Conservation (phyloP, 2,329 filamentous ascomycete species). For the Fusarium marasasianum region DNA sequence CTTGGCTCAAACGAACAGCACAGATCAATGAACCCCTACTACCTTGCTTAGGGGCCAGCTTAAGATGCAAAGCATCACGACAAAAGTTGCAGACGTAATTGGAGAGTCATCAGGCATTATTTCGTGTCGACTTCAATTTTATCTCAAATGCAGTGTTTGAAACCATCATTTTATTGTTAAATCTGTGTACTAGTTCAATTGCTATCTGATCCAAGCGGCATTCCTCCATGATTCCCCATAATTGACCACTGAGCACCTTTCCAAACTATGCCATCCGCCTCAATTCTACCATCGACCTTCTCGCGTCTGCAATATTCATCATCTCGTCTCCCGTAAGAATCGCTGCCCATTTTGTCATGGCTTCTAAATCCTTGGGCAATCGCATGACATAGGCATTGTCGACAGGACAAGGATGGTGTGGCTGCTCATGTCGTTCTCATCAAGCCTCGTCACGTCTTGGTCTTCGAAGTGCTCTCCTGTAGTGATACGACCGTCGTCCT, state of each 20-base stretch:
- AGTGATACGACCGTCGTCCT: fast-evolving
- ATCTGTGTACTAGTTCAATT: neutral
- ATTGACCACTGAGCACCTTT: neutral
- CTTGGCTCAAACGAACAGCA: too few species aligned
- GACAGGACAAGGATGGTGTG: neutral
- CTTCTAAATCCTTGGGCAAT: neutral
- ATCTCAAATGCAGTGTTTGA: fast-evolving
- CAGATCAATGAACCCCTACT: too few species aligned
- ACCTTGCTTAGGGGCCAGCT: fast-evolving
- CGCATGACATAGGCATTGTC: neutral
- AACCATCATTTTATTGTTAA: fast-evolving
- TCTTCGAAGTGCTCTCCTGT: neutral
- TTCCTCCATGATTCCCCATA: neutral
- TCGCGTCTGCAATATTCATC: fast-evolving
- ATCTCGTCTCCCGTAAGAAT: neutral
- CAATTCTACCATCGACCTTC: neutral
- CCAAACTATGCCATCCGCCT: neutral
- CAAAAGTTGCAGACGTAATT: too few species aligned
- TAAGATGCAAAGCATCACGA: fast-evolving
- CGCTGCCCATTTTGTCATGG: neutral
- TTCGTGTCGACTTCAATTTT: fast-evolving
- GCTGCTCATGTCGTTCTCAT: neutral
- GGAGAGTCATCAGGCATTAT: fast-evolving
- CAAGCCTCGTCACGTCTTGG: neutral
- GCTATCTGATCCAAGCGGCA: neutral